phyloP scores from a whole-genome alignment of 2,329 filamentous ascomycete genomes.

The Xylariaceae sp. region DNA sequence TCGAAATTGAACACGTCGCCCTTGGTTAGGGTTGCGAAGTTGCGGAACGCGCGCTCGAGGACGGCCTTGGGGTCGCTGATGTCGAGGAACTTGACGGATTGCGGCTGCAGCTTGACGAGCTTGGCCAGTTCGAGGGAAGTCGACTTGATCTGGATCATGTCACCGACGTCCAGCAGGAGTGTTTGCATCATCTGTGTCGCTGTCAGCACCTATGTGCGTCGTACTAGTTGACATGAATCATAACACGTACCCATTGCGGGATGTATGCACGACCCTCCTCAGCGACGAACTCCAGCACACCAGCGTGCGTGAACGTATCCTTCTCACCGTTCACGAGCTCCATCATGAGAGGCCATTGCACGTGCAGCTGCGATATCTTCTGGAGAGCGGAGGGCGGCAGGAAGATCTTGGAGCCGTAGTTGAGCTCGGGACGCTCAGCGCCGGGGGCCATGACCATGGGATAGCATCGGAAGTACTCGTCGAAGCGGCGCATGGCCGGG shows the following conservation, averaged over 20 bases:
- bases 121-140: conserved; percentile 86
- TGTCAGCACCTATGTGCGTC: conserved; percentile 16
- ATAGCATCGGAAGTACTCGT: conserved; percentile 98
- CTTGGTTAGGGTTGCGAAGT: conserved; percentile 89
- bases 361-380: conserved; percentile 91
- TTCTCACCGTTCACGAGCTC: conserved; percentile 87
- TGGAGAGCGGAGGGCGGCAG: conserved; percentile 94
- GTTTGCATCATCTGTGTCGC: conserved; percentile 80
- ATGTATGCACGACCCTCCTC: conserved; percentile 96
- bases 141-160: conserved; percentile 90
- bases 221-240: background rate
- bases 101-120: conserved; percentile 94
- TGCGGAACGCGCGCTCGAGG: conserved; percentile 90
- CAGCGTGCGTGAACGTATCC: conserved; percentile 78
- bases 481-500: conserved; percentile 69
- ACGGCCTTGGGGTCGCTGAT: conserved; percentile 97
- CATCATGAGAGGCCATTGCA: conserved; percentile 95
- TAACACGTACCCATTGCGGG: conserved; percentile 73
- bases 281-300: conserved; percentile 94
- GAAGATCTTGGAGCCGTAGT: conserved; percentile 96
- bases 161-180: conserved; percentile 80
- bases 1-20: conserved; percentile 93
- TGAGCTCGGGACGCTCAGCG: conserved; percentile 79
- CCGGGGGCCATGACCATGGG: conserved; percentile 91
- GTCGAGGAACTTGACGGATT: conserved; percentile 88